A percentile compares a stretch with the other conserved stretches of the same genome.
phyloP scores from a whole-genome alignment of 768 basidiomycete genomes.

The Gloeostereum incarnatum region DNA sequence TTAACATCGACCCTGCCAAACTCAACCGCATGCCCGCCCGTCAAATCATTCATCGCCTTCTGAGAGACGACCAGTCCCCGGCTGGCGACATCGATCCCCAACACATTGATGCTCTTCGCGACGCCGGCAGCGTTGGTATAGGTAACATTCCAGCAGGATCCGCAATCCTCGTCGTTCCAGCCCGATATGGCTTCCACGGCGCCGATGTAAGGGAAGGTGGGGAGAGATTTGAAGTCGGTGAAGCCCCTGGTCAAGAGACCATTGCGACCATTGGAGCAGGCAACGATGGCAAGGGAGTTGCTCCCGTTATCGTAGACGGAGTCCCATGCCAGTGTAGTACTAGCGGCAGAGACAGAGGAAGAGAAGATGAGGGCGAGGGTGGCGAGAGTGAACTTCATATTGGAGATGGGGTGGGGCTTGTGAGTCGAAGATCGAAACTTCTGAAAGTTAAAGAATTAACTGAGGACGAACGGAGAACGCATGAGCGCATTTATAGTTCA shows the following conservation, averaged over 20 bases:
- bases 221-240: constrained; percentile 24
- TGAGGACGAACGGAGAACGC: too few species aligned
- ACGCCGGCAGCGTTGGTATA: constrained; percentile 5
- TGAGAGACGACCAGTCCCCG: constrained; percentile 9
- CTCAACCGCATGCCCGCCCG: constrained; percentile 9
- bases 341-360: too few species aligned
- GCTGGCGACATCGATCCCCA: constrained; percentile 9
- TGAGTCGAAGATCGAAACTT: too few species aligned
- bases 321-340: too few species aligned
- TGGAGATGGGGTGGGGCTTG: too few species aligned
- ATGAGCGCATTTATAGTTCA: too few species aligned
- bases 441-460: too few species aligned
- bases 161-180: constrained; percentile 26
- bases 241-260: constrained; percentile 24
- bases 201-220: constrained; percentile 28
- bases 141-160: constrained; percentile 9
- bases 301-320: constrained; percentile 6
- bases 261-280: constrained; percentile 30
- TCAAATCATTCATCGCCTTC: constrained; percentile 10
- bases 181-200: constrained; percentile 23
- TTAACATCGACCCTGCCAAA: constrained; percentile 9
- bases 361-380: too few species aligned
- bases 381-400: too few species aligned
- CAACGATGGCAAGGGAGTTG: constrained; percentile 17
- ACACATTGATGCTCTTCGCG: not conserved